phyloP scores from a whole-genome alignment of 2,329 filamentous ascomycete species.

The Elsinoe perseae region DNA sequence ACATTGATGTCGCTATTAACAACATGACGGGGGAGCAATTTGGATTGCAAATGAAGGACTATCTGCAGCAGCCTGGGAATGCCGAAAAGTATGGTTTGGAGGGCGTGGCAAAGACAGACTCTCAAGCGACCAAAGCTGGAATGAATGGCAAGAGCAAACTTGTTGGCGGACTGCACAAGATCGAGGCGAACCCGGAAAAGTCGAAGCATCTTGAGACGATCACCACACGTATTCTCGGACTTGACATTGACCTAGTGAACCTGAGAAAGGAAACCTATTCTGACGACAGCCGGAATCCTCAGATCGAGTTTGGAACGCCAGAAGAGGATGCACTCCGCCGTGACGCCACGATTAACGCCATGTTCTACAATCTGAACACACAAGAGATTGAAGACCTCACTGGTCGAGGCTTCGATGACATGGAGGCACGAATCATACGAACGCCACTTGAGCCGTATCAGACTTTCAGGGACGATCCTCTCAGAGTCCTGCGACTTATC shows the following conservation, averaged over 20 bases:
- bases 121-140: conserved; percentile 34
- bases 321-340: conserved; percentile 81
- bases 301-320: conserved; percentile 88
- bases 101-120: conserved; percentile 31
- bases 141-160: conserved; percentile 45
- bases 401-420: conserved; percentile 62
- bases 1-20: conserved; percentile 82
- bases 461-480: conserved; percentile 89
- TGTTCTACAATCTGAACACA: conserved; percentile 90
- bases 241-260: conserved; percentile 93
- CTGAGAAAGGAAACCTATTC: conserved; percentile 84
- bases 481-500: conserved; percentile 78
- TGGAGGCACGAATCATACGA: conserved; percentile 63
- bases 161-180: conserved; percentile 74
- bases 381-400: conserved; percentile 78
- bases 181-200: conserved; percentile 87
- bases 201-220: conserved; percentile 93
- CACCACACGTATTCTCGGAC: conserved; percentile 72
- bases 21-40: conserved; percentile 75
- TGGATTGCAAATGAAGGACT: conserved; percentile 59
- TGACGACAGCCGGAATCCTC: conserved; percentile 80
- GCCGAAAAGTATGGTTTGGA: conserved; percentile 52
- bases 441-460: conserved; percentile 83
- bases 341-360: conserved; percentile 88
- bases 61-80: conserved; percentile 55